A percentile compares a stretch with the other conserved stretches of the same genome.
phyloP scores from a whole-genome alignment of 306 rosid species.

The Casuarina glauca region DNA sequence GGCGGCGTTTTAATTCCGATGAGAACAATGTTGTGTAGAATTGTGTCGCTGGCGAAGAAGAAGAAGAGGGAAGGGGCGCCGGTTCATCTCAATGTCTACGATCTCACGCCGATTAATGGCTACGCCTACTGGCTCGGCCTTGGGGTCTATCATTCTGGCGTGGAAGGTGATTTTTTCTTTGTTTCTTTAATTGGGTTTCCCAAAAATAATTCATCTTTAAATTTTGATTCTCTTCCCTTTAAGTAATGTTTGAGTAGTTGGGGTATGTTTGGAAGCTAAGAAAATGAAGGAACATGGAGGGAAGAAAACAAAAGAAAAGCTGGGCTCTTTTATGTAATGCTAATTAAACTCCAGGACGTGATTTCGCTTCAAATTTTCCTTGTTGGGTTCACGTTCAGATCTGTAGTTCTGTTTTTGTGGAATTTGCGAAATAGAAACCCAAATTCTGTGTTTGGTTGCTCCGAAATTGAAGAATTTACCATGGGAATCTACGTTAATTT shows the following conservation, averaged over 20 bases:
- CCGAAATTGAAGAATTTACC: background rate
- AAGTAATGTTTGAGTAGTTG: background rate
- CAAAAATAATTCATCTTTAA: too few species aligned
- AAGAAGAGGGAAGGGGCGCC: constrained; percentile 72
- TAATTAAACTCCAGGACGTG: background rate
- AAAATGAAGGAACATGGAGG: constrained; percentile 8
- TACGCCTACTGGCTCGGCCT: constrained; percentile 97
- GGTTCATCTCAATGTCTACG: constrained; percentile 86
- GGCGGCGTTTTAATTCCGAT: background rate
- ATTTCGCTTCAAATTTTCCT: background rate
- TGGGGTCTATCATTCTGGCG: constrained; percentile 95
- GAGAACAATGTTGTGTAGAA: constrained; percentile 53
- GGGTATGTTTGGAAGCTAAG: constrained; percentile 10
- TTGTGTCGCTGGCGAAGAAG: constrained; percentile 55
- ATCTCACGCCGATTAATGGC: constrained; percentile 86
- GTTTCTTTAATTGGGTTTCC: background rate
- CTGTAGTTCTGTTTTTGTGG: constrained; percentile 20
- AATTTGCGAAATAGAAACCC: background rate
- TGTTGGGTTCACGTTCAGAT: constrained; percentile 26
- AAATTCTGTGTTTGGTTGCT: background rate
- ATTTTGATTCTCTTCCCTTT: background rate
- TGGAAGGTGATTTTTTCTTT: constrained; percentile 57
- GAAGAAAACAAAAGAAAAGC: background rate
- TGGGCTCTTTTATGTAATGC: too few species aligned
- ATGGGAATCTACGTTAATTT: background rate